Conservation (phyloP, 1,139 yeast species). For the Blastobotrys aristatus region DNA sequence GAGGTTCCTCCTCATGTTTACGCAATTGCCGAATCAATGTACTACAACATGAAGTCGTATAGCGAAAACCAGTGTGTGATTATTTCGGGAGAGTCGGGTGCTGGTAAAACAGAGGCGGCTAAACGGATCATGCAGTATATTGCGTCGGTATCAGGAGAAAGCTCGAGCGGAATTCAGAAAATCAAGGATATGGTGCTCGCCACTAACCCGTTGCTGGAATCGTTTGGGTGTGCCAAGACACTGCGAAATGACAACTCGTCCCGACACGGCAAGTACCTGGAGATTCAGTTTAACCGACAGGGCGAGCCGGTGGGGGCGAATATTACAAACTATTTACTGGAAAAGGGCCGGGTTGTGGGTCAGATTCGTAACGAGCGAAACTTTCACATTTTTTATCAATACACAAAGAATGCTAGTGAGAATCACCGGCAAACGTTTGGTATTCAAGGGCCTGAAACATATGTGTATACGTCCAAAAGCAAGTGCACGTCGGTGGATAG, state of each 20-base stretch:
- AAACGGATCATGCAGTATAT: constrained; percentile 98
- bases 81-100: constrained; percentile 98
- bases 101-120: constrained; percentile 98
- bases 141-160: constrained; percentile 71
- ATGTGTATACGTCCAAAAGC: constrained; percentile 80
- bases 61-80: constrained; percentile 96
- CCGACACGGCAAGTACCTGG: constrained; percentile 94
- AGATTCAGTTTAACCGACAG: constrained; percentile 75
- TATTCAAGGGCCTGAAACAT: constrained; percentile 89
- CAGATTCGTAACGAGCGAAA: constrained; percentile 91
- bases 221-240: constrained; percentile 98
- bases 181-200: constrained; percentile 98
- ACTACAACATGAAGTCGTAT: constrained; percentile 89
- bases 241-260: constrained; percentile 94
- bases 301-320: constrained; percentile 94
- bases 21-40: constrained; percentile 97
- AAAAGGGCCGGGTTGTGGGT: constrained; percentile 91
- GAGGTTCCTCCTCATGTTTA: constrained; percentile 98
- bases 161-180: constrained; percentile 61
- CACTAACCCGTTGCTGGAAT: constrained; percentile 91
- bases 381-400: constrained; percentile 95
- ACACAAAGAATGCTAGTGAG: constrained; percentile 86
- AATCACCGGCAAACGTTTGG: constrained; percentile 80
- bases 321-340: constrained; percentile 89
- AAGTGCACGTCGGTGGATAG: constrained; percentile 84